phyloP scores from a whole-genome alignment of 306 rosid genomes.

The Malus sylvestris region DNA sequence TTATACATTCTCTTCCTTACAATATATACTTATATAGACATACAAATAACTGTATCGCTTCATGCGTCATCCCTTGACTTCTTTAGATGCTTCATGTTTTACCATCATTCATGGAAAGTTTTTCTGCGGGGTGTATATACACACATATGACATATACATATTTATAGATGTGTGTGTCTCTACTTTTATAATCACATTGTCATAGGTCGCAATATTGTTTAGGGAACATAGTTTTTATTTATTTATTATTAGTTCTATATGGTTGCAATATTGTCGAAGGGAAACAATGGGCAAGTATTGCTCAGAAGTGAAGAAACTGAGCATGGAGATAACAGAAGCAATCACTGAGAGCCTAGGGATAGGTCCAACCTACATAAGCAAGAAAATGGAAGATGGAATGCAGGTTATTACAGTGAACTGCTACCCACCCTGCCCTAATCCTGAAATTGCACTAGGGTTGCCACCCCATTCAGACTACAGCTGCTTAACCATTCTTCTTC shows the following conservation, averaged over 20 bases:
- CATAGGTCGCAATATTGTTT: no score
- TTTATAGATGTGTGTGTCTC: no score
- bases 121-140: no score
- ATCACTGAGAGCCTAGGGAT: conserved; percentile 43
- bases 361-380: conserved; percentile 21
- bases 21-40: no score
- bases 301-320: conserved; percentile 36
- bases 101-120: neutral
- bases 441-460: conserved; percentile 34
- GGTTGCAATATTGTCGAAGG: conserved; percentile 8
- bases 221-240: neutral
- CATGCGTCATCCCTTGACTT: no score
- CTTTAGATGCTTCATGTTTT: no score
- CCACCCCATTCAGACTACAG: conserved; percentile 57
- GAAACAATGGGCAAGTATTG: conserved; percentile 46
- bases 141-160: no score
- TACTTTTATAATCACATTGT: no score
- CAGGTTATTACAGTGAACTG: conserved; percentile 46
- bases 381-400: conserved; percentile 34
- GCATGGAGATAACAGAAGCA: conserved; percentile 26
- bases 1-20: no score
- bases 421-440: conserved; percentile 47
- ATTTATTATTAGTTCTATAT: neutral
- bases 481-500: conserved; percentile 41
- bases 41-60: neutral